These are phyloP conservation scores for Gynandropsis gynandra DNA, from an alignment of 345 rosid species.

Conservation along the genomic window DNA sequence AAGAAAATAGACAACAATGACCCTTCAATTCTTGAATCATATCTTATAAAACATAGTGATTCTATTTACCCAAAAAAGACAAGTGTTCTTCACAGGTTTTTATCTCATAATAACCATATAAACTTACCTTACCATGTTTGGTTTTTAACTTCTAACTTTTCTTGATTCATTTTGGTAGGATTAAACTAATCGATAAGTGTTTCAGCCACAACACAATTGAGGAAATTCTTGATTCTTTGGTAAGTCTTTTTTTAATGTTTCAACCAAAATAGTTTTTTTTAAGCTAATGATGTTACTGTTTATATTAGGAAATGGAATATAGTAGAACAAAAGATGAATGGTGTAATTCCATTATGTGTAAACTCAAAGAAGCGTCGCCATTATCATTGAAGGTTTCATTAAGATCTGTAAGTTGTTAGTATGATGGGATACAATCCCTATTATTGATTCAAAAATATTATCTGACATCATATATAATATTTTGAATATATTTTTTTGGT, in stretches of 20 bases:
- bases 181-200: conserved; percentile 60
- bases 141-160: too few relatives aligned
- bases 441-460: too few relatives aligned
- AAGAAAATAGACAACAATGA: conserved; percentile 69
- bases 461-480: too few relatives aligned
- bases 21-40: conserved; percentile 72
- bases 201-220: conserved; percentile 77
- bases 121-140: too few relatives aligned
- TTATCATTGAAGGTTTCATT: conserved; percentile 83
- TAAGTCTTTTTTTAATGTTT: conserved; percentile 29
- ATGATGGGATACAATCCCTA: too few relatives aligned
- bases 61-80: too few relatives aligned
- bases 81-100: too few relatives aligned
- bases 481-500: too few relatives aligned
- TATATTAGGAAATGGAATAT: conserved; percentile 51
- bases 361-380: conserved; percentile 74
- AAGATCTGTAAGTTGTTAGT: conserved; percentile 93
- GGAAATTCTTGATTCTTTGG: conserved; percentile 79
- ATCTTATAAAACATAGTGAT: conserved; percentile 28
- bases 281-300: conserved; percentile 1
- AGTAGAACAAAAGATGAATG: conserved; percentile 51
- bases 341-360: conserved; percentile 54
- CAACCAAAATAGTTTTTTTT: neutral
- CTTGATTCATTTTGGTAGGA: conserved; percentile 30
- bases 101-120: too few relatives aligned